Conservation (phyloP, 2,329 filamentous ascomycete genomes). For the Nemania abortiva region DNA sequence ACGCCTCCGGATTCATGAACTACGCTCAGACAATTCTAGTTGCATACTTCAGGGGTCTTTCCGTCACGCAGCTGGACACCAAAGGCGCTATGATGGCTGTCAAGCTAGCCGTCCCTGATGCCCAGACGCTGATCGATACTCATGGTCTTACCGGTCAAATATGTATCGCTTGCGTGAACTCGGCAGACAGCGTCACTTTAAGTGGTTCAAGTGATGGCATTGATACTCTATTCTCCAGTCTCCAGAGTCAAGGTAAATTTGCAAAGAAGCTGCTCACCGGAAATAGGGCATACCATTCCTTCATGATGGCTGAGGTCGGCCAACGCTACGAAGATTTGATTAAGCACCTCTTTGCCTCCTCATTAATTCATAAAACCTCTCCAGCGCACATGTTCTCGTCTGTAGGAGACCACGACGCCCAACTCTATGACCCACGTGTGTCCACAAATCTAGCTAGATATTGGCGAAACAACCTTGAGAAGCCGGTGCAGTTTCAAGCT, state of each 20-base stretch:
- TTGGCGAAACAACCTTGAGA: too few species aligned
- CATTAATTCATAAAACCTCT: too few species aligned
- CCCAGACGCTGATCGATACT: not conserved
- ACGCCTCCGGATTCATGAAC: slow-evolving; percentile 50
- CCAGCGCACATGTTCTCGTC: not conserved
- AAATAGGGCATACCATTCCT: not conserved
- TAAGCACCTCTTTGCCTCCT: not conserved
- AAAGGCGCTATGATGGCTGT: not conserved
- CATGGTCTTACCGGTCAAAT: not conserved
- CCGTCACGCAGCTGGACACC: not conserved
- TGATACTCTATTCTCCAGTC: not conserved
- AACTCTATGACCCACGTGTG: not conserved
- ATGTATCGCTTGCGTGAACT: not conserved
- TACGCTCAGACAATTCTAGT: slow-evolving; percentile 25
- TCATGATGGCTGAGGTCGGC: not conserved
- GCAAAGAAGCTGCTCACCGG: not conserved
- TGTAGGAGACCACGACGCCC: not conserved
- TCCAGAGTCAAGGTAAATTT: not conserved
- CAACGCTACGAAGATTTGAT: not conserved
- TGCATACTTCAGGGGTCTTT: slow-evolving; percentile 29
- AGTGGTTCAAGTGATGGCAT: not conserved
- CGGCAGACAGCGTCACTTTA: not conserved
- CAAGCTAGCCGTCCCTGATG: not conserved
- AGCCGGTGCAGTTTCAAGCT: too few species aligned
- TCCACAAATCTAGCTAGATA: not conserved